phyloP scores from a whole-genome alignment of 2,329 filamentous ascomycete genomes.

The Emergomyces pasteurianus region DNA sequence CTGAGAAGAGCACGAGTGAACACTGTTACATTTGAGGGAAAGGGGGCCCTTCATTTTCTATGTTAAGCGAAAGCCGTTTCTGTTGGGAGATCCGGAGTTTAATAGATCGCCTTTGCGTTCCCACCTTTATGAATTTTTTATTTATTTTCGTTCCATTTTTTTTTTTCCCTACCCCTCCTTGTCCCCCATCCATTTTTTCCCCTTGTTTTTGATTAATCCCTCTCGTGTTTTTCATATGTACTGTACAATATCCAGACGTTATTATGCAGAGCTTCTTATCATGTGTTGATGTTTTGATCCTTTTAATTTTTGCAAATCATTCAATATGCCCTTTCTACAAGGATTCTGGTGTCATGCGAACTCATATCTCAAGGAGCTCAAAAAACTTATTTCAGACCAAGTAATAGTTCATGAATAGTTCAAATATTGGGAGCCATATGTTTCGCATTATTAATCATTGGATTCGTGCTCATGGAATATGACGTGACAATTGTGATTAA shows the following conservation, averaged over 20 bases:
- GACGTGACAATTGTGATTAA: background rate
- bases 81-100: background rate
- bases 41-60: background rate
- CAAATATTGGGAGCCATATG: background rate
- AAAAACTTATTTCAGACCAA: background rate
- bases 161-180: background rate
- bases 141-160: background rate
- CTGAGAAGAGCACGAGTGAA: background rate
- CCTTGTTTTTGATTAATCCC: background rate
- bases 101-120: background rate
- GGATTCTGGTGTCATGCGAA: background rate
- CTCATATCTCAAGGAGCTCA: background rate
- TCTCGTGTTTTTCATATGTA: background rate
- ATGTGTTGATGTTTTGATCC: background rate
- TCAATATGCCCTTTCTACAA: background rate
- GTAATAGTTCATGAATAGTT: background rate
- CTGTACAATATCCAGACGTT: constrained; percentile 1
- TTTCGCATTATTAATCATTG: background rate
- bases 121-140: background rate
- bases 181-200: background rate
- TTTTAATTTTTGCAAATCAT: background rate
- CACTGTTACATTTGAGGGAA: background rate
- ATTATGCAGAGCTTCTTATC: background rate
- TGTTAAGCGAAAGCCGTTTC: background rate
- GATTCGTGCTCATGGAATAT: background rate